A percentile compares a stretch with the other conserved stretches of the same genome.
These are phyloP conservation scores for Starmerella sirachaensis DNA, from an alignment of 805 yeast species.

Conservation along the genomic window DNA sequence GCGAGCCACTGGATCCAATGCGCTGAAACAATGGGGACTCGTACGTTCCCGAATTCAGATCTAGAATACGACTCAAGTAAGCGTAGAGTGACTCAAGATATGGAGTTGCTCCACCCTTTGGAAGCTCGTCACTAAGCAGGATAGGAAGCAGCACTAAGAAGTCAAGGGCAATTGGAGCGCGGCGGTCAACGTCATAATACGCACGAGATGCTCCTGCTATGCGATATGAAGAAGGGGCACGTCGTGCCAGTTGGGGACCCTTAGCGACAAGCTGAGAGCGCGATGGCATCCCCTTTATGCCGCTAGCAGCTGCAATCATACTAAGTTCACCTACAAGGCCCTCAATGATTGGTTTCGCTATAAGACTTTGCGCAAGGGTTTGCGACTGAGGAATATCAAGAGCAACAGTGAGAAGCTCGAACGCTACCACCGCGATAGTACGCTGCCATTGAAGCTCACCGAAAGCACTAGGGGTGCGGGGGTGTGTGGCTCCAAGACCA, in stretches of 20 bases:
- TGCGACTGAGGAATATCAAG: conserved; percentile 60
- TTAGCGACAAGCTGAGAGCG: conserved; percentile 14
- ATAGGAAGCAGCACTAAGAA: conserved; percentile 74
- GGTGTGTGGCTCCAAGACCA: conserved; percentile 16
- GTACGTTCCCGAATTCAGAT: conserved; percentile 9
- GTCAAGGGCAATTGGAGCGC: conserved; percentile 54
- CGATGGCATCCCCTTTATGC: conserved; percentile 51
- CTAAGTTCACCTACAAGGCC: conserved; percentile 69
- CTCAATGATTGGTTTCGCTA: conserved; percentile 73
- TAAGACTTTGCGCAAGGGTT: conserved; percentile 48
- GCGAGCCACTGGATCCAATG: conserved; percentile 1
- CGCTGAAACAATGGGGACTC: conserved; percentile 11
- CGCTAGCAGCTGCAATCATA: conserved; percentile 46
- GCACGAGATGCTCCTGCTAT: conserved; percentile 43
- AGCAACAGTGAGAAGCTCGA: conserved; percentile 62
- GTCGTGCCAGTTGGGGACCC: conserved; percentile 15
- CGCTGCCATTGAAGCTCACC: conserved; percentile 60
- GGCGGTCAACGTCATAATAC: conserved; percentile 53
- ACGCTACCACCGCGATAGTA: conserved; percentile 64
- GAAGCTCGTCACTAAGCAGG: conserved; percentile 72
- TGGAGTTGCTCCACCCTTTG: conserved; percentile 63
- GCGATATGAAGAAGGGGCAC: conserved; percentile 23
- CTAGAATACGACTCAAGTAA: conserved; percentile 29
- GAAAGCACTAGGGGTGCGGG: conserved; percentile 43
- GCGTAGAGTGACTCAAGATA: conserved; percentile 82